Percentiles rank a stretch among this genome's conserved stretches.
Evolutionary conservation across 2,329 filamentous ascomycete species (phyloP).

Genomic region (Aspergillus novoparasiticus): DNA sequence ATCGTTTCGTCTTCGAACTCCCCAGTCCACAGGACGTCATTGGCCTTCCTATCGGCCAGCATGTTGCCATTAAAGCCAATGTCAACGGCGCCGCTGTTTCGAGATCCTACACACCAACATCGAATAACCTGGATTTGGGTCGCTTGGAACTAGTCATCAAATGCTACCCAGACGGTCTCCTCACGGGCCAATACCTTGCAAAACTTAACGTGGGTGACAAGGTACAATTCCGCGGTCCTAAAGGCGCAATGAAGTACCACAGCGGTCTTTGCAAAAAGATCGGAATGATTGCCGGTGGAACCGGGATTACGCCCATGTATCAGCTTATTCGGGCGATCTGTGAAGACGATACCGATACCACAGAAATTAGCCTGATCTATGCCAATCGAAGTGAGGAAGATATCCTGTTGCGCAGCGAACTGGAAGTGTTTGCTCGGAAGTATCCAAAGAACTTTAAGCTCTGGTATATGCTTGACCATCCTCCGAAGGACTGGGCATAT

Average conservation of each 20-base stretch:
- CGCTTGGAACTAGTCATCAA: slow-evolving; percentile 39
- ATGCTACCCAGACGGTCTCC: slow-evolving; percentile 36
- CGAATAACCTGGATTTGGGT: slow-evolving; percentile 36
- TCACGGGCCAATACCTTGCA: slow-evolving; percentile 34
- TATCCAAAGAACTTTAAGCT: slow-evolving; percentile 59
- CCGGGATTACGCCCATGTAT: slow-evolving; percentile 55
- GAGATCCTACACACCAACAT: slow-evolving; percentile 57
- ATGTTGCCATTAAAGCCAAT: slow-evolving; percentile 55
- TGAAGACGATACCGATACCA: slow-evolving; percentile 60
- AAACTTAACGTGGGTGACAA: slow-evolving; percentile 34
- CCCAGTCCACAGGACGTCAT: slow-evolving; percentile 50
- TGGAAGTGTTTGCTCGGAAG: slow-evolving; percentile 55
- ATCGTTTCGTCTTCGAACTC: slow-evolving; percentile 52
- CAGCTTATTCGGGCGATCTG: slow-evolving; percentile 66
- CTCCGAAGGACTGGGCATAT: slow-evolving; percentile 51
- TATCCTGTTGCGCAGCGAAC: slow-evolving; percentile 59
- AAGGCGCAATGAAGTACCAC: slow-evolving; percentile 37
- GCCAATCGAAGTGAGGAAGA: slow-evolving; percentile 62
- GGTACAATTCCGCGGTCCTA: slow-evolving; percentile 39
- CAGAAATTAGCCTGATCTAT: slow-evolving; percentile 60
- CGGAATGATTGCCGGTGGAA: slow-evolving; percentile 44
- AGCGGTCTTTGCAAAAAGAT: slow-evolving; percentile 32
- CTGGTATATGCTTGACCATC: slow-evolving; percentile 57
- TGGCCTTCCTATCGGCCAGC: slow-evolving; percentile 60
- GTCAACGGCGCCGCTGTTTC: slow-evolving; percentile 51